Conservation (phyloP, 257 asterid genomes). For the Ballota nigra region DNA sequence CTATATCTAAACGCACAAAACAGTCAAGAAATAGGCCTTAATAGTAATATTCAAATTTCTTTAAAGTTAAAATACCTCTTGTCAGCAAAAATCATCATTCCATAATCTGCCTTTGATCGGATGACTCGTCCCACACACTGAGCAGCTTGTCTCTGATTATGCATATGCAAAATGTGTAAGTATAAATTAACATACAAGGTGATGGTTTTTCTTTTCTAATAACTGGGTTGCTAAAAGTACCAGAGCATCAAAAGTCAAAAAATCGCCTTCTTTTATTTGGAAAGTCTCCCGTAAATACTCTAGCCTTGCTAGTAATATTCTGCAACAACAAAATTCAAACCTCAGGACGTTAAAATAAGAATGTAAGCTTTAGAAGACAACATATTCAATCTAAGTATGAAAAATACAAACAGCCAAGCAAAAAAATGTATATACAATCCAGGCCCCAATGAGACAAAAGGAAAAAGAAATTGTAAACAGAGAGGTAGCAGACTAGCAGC, state of each 20-base stretch:
- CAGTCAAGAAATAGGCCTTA: slow-evolving; percentile 13
- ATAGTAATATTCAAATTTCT: background rate
- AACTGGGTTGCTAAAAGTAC: slow-evolving; percentile 39
- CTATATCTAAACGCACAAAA: slow-evolving; percentile 57
- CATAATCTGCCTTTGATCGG: slow-evolving; percentile 98
- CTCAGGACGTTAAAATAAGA: slow-evolving; percentile 13
- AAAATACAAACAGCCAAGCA: background rate
- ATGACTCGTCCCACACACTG: slow-evolving; percentile 99
- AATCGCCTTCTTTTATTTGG: slow-evolving; percentile 97
- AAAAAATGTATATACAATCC: background rate
- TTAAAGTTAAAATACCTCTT: slow-evolving; percentile 50
- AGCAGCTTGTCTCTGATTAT: slow-evolving; percentile 92
- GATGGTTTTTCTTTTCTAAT: background rate
- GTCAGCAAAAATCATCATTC: slow-evolving; percentile 99
- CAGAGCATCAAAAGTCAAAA: slow-evolving; percentile 95
- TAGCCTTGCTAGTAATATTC: slow-evolving; percentile 88
- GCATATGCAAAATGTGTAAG: background rate
- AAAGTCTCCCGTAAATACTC: slow-evolving; percentile 92
- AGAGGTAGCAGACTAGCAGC: background rate
- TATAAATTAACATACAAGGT: background rate
- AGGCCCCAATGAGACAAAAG: background rate
- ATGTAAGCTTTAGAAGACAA: slow-evolving; percentile 5
- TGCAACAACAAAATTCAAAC: slow-evolving; percentile 36
- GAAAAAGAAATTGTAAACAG: background rate
- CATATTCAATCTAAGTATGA: background rate